These are phyloP conservation scores for Schizosaccharomyces japonicus DNA, from an alignment of 805 yeast species.

Conservation along the genomic window DNA sequence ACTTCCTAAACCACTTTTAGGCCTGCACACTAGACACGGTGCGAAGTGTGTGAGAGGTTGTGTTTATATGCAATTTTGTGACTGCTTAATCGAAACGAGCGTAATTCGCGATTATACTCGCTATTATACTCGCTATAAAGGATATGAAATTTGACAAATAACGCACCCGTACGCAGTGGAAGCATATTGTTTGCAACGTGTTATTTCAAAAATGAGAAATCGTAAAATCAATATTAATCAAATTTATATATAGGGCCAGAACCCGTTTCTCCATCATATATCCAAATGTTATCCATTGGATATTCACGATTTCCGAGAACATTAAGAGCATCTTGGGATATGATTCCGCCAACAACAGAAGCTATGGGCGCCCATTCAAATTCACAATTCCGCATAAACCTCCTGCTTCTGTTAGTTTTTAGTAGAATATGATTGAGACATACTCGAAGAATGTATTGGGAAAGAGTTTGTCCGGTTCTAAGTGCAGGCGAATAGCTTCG, in stretches of 20 bases:
- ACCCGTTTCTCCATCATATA: slow-evolving; percentile 47
- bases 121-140: neutral
- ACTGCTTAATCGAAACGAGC: neutral
- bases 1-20: too few relatives aligned
- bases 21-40: too few relatives aligned
- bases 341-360: slow-evolving; percentile 70
- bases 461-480: too few relatives aligned
- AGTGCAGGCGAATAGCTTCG: neutral
- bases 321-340: slow-evolving; percentile 80
- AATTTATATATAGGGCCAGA: slow-evolving; percentile 56
- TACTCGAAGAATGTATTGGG: too few relatives aligned
- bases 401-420: too few relatives aligned
- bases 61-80: neutral
- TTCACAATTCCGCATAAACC: slow-evolving; percentile 9
- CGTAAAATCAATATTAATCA: slow-evolving; percentile 10
- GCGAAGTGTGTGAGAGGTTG: too few relatives aligned
- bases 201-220: neutral
- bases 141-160: too few relatives aligned
- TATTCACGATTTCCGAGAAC: slow-evolving; percentile 47
- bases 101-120: neutral
- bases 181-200: neutral
- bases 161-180: neutral
- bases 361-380: slow-evolving; percentile 62
- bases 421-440: too few relatives aligned
- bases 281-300: slow-evolving; percentile 58